Conservation (phyloP, 441 rosid genomes). For the Erodium moschatum region DNA sequence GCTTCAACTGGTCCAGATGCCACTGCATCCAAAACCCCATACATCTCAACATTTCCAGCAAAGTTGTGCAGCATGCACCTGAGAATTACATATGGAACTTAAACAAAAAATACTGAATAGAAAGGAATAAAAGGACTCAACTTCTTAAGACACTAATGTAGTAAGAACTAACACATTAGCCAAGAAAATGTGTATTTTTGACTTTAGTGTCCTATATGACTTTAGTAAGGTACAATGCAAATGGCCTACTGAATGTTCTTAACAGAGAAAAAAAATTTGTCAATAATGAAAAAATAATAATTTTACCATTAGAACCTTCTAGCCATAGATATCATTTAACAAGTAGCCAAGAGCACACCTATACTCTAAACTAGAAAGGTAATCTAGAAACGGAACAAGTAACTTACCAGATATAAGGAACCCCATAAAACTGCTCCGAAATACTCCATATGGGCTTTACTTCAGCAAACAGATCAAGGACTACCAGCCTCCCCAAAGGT, state of each 20-base stretch:
- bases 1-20: slow-evolving; percentile 91
- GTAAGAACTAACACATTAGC: too few relatives aligned
- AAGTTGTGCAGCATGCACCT: slow-evolving; percentile 96
- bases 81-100: slow-evolving; percentile 8
- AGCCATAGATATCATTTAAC: background rate
- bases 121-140: background rate
- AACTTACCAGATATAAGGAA: slow-evolving; percentile 81
- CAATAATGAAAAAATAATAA: background rate
- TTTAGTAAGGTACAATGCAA: too few relatives aligned
- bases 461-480: slow-evolving; percentile 90
- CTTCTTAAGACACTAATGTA: too few relatives aligned
- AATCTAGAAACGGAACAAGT: slow-evolving; percentile 3
- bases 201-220: too few relatives aligned
- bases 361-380: background rate
- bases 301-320: background rate
- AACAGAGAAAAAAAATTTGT: too few relatives aligned
- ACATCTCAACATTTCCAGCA: slow-evolving; percentile 95
- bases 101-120: slow-evolving; percentile 10
- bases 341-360: background rate
- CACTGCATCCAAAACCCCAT: slow-evolving; percentile 68
- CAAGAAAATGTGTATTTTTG: too few relatives aligned
- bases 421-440: slow-evolving; percentile 76
- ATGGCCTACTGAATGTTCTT: too few relatives aligned
- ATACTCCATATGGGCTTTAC: slow-evolving; percentile 74
- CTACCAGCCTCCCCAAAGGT: slow-evolving; percentile 87